A percentile compares a stretch with the other conserved stretches of the same genome.
Conservation (phyloP, 805 yeast species). For the Jamesozyma rosinii region DNA sequence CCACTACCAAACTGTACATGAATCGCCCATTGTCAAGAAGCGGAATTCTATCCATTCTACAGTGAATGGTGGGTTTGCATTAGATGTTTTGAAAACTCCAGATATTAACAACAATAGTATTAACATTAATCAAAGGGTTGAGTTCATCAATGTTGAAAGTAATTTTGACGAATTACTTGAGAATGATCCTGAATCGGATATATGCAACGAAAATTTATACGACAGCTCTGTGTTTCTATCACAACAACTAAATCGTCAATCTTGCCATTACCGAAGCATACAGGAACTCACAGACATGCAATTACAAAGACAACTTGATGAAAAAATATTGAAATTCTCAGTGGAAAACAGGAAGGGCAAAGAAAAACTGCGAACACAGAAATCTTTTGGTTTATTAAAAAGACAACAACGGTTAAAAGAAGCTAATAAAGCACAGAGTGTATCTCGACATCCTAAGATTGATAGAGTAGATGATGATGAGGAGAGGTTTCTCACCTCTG, state of each 20-base stretch:
- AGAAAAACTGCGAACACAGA: constrained; percentile 22
- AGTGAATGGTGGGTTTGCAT: constrained; percentile 12
- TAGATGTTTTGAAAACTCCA: constrained; percentile 14
- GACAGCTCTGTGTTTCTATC: not conserved
- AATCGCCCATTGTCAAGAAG: constrained; percentile 7
- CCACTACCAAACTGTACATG: constrained; percentile 2
- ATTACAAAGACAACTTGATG: constrained; percentile 20
- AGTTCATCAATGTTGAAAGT: constrained; percentile 4
- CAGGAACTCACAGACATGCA: constrained; percentile 20
- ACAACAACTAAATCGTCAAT: not conserved
- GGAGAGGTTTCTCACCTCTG: constrained; percentile 5
- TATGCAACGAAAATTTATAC: not conserved
- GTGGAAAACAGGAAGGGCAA: constrained; percentile 26
- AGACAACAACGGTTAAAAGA: not conserved
- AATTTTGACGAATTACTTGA: not conserved
- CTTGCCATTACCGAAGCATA: not conserved
- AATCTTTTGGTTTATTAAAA: constrained; percentile 24
- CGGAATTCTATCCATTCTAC: not conserved
- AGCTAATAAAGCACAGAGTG: not conserved
- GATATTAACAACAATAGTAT: not conserved
- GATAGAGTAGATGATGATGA: not conserved
- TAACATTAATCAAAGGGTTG: constrained; percentile 3
- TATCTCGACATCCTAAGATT: no score
- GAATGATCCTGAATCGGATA: not conserved
- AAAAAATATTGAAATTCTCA: constrained; percentile 23